A percentile compares a stretch with the other conserved stretches of the same genome.
These are phyloP conservation scores for Trichocladium antarcticum DNA, from an alignment of 495 filamentous ascomycete genomes.

Conservation along the genomic window DNA sequence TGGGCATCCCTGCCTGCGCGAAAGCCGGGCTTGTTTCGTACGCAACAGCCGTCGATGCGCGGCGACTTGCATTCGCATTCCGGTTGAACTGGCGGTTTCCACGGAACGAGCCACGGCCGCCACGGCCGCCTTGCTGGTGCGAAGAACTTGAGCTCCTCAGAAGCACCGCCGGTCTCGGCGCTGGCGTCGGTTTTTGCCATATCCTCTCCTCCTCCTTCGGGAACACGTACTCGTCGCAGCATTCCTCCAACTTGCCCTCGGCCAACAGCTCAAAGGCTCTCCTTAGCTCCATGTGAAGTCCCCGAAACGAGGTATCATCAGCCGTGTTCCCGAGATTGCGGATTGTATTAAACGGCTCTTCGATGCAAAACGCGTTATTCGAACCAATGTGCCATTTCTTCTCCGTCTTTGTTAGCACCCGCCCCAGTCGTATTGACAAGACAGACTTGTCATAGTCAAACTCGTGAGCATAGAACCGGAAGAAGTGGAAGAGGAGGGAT, in stretches of 20 bases:
- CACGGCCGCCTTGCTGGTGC: constrained; percentile 39
- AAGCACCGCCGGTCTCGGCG: constrained; percentile 37
- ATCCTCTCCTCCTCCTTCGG: constrained; percentile 72
- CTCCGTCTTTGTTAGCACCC: constrained; percentile 66
- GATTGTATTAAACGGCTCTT: constrained; percentile 89
- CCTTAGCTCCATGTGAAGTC: constrained; percentile 79
- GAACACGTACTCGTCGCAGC: constrained; percentile 75
- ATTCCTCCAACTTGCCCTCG: constrained; percentile 61
- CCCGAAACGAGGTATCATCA: constrained; percentile 83
- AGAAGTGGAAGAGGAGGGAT: constrained; percentile 82
- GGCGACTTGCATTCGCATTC: constrained; percentile 33
- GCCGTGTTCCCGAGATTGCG: constrained; percentile 96
- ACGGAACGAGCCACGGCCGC: constrained; percentile 49
- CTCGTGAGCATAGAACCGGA: constrained; percentile 87
- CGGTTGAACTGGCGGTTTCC: constrained; percentile 48
- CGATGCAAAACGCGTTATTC: constrained; percentile 81
- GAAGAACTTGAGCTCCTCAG: constrained; percentile 45
- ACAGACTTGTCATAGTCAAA: constrained; percentile 77
- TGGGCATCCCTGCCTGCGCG: constrained; percentile 12
- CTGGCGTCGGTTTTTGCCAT: constrained; percentile 56
- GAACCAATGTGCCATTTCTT: constrained; percentile 72
- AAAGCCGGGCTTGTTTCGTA: constrained; percentile 27
- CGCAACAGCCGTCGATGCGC: constrained; percentile 30
- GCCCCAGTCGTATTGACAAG: constrained; percentile 79
- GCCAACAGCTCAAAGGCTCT: constrained; percentile 73